Evolutionary conservation across 2,329 filamentous ascomycete species (phyloP), one percentile per base, ranked within the genome.

Genomic region (Fusarium tricinctum): DNA sequence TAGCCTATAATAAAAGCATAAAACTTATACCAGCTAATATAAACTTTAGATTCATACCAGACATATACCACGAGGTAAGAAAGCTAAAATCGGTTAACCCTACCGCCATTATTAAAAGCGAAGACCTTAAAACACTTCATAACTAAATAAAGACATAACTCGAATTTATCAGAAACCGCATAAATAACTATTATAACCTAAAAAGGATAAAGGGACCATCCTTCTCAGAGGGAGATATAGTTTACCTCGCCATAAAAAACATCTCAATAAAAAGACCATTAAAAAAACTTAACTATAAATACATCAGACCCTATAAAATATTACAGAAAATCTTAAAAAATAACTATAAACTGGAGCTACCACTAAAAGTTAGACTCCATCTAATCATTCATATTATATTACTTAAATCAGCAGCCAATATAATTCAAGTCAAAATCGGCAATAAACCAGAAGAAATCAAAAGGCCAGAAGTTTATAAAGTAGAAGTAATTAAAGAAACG

Each of bases 311-410:
- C 30, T 70, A 68, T 60, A 69, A 64, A 28, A 12, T 28, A n/a
- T 14, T 7, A 43, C 6, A n/a, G 12, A n/a, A 43, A 26, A 12
- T 43, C 2, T 70, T 30, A 54, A n/a, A 68, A 47, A 62, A 54
- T 60, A 71, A 62, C 23, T 73, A 73, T 40, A 40, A 67, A 62
- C 20, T 73, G 19, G 49, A 58, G 33, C 23, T 71, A 65, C 35
- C 35, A 13, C 14, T 4, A 0, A 64, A 28, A 4, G 39, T 66
- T 53, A 63, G 40, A 22, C 49, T 69, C 19, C 39, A 72, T 44
- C 40, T 38, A 44, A 56, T 73, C 32, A 70, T 70, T 57, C 62
- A 72, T 67, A 70, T 73, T 19, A 70, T 33, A 44, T 30, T 71
- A 40, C 8, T 30, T 9, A 28, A 8, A 3, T 12, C 17, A 26